Evolutionary conservation across 805 yeast genomes (phyloP).

Genomic region (Jamesozyma spencerorum): DNA sequence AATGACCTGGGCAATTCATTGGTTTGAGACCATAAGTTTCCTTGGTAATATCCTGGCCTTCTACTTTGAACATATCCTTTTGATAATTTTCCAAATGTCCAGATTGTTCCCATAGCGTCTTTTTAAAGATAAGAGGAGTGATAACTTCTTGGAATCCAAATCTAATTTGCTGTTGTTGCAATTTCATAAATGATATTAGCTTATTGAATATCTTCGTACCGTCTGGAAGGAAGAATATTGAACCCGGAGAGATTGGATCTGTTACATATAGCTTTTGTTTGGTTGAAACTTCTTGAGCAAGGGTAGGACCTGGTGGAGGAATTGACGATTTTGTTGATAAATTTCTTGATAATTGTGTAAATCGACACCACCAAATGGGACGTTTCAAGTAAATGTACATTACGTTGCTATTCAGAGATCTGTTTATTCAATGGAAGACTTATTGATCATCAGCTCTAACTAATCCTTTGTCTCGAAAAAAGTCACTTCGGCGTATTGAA

Average conservation of each 20-base stretch:
- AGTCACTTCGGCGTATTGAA: too few relatives aligned
- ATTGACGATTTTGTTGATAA: background rate
- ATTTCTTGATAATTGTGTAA: background rate
- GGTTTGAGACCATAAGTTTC: conserved; percentile 79
- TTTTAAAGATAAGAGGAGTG: conserved; percentile 81
- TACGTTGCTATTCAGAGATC: too few relatives aligned
- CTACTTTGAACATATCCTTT: conserved; percentile 88
- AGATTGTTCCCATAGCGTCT: conserved; percentile 75
- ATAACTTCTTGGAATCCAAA: conserved; percentile 88
- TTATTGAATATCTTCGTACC: conserved; percentile 83
- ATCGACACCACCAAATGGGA: background rate
- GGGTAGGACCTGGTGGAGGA: background rate
- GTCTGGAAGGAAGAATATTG: conserved; percentile 84
- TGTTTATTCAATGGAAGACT: too few relatives aligned
- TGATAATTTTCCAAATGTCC: conserved; percentile 96
- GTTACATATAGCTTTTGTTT: conserved; percentile 71
- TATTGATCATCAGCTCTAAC: too few relatives aligned
- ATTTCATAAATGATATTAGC: conserved; percentile 71
- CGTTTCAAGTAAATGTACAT: background rate
- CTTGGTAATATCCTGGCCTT: conserved; percentile 37
- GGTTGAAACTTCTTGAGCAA: conserved; percentile 31
- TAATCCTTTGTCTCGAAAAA: too few relatives aligned
- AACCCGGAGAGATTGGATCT: conserved; percentile 81
- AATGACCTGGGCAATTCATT: conserved; percentile 94
- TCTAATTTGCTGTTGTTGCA: conserved; percentile 53